These are phyloP conservation scores for Orbilia blumenaviensis DNA, from an alignment of 2,329 filamentous ascomycete genomes.

Conservation along the genomic window DNA sequence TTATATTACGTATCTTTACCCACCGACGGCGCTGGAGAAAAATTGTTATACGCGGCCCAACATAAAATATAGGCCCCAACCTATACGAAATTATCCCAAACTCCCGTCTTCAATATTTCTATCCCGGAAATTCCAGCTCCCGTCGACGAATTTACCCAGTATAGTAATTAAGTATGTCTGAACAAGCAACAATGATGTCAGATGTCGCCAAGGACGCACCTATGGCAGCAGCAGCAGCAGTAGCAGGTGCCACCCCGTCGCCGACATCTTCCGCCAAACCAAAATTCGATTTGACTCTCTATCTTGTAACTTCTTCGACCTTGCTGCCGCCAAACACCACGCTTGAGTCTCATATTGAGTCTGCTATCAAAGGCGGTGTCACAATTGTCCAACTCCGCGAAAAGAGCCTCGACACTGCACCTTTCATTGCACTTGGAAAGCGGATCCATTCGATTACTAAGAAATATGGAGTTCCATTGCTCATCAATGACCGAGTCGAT, in stretches of 20 bases:
- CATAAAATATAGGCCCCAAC: not conserved
- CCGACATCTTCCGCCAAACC: constrained; percentile 10
- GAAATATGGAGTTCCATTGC: constrained; percentile 75
- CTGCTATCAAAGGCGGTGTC: constrained; percentile 65
- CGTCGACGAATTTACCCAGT: not conserved
- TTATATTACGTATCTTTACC: constrained; percentile 13
- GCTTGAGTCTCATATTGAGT: constrained; percentile 55
- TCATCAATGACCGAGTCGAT: constrained; percentile 93
- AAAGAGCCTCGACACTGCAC: constrained; percentile 79
- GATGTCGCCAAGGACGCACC: not conserved
- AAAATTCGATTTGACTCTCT: constrained; percentile 54
- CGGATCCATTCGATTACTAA: constrained; percentile 76
- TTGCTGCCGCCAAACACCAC: constrained; percentile 54
- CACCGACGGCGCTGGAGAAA: not conserved
- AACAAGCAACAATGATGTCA: constrained; percentile 12
- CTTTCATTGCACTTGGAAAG: constrained; percentile 75
- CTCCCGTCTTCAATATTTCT: constrained; percentile 1
- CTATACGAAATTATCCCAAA: not conserved
- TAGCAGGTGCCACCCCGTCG: not conserved
- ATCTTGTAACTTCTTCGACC: constrained; percentile 57
- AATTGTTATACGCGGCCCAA: constrained; percentile 6
- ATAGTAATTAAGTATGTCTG: constrained; percentile 14
- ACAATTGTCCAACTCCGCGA: constrained; percentile 91
- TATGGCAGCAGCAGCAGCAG: not conserved
- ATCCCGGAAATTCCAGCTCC: not conserved